These are phyloP conservation scores for Gossypium davidsonii DNA, from an alignment of 441 rosid species.

Conservation along the genomic window DNA sequence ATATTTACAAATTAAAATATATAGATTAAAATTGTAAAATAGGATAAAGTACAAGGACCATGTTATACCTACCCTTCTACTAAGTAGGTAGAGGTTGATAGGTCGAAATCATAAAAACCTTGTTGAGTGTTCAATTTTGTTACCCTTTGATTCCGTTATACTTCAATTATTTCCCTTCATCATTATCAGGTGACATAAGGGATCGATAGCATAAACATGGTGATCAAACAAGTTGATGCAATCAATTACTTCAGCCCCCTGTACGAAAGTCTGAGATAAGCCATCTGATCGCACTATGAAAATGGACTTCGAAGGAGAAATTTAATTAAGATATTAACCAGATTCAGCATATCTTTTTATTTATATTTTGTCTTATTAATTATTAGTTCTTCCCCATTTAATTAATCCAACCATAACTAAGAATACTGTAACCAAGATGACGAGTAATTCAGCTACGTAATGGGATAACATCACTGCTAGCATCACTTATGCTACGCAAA, in stretches of 20 bases:
- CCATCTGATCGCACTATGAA: not conserved
- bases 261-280: not conserved
- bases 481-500: not conserved
- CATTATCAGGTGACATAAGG: not conserved
- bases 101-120: no score
- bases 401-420: not conserved
- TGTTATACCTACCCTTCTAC: no score
- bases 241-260: constrained; percentile 1
- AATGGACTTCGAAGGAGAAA: not conserved
- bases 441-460: not conserved
- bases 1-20: no score
- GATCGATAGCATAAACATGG: not conserved
- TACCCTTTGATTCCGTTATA: not conserved
- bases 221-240: not conserved
- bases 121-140: no score
- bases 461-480: constrained; percentile 1
- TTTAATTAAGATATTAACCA: not conserved
- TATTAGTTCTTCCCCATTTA: not conserved
- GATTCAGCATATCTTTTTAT: not conserved
- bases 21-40: no score
- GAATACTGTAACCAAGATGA: not conserved
- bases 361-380: not conserved
- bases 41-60: no score
- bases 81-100: no score
- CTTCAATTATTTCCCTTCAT: not conserved